A percentile compares a stretch with the other conserved stretches of the same genome.
Evolutionary conservation across 1,284 basidiomycete genomes (phyloP).

Genomic region (Albatrellus sp.): DNA sequence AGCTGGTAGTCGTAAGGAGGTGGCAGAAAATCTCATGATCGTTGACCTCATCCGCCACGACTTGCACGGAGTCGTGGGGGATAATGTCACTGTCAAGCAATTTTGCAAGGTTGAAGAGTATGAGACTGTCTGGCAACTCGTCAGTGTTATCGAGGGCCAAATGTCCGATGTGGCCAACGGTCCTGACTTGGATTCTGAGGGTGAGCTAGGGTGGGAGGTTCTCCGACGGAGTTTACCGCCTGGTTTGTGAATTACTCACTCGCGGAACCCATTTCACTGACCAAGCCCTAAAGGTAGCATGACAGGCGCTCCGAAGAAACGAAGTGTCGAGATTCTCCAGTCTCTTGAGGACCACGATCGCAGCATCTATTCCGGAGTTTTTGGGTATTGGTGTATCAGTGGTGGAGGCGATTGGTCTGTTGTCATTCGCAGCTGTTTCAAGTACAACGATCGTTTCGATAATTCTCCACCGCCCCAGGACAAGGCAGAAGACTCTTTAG

Average conservation of each 20-base stretch:
- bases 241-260: conserved; percentile 31
- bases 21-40: conserved; percentile 98
- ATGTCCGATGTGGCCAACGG: conserved; percentile 16
- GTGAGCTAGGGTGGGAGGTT: conserved; percentile 65
- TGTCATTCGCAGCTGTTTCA: conserved; percentile 89
- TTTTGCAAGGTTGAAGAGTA: conserved; percentile 90
- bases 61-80: conserved; percentile 64
- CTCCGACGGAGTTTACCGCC: conserved; percentile 78
- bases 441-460: conserved; percentile 35
- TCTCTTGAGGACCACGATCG: conserved; percentile 64
- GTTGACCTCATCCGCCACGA: conserved; percentile 95
- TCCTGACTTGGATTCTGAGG: conserved; percentile 20
- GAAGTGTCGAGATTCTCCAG: conserved; percentile 85
- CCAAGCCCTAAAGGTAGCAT: conserved; percentile 60
- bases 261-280: conserved; percentile 1
- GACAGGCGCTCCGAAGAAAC: conserved; percentile 95
- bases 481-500: conserved; percentile 14
- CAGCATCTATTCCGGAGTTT: conserved; percentile 86
- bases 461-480: conserved; percentile 3
- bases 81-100: conserved; percentile 72
- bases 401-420: conserved; percentile 91
- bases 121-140: conserved; percentile 91
- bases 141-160: conserved; percentile 82
- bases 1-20: conserved; percentile 75
- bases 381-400: conserved; percentile 87